These are phyloP conservation scores for Ascosphaera apis DNA, from an alignment of 2,329 filamentous ascomycete species.

Conservation along the genomic window DNA sequence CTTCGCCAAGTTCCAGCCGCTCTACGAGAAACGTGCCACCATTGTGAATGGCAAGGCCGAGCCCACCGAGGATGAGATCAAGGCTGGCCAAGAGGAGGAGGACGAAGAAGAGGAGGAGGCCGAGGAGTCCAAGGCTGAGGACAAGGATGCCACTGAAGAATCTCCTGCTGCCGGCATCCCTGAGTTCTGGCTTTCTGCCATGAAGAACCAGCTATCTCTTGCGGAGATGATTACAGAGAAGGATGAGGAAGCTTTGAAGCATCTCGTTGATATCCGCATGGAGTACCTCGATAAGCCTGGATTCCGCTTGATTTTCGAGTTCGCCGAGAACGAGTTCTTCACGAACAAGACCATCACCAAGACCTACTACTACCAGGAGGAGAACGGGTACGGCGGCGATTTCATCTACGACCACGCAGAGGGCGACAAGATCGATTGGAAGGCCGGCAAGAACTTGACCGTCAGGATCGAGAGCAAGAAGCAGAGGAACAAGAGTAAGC, in stretches of 20 bases:
- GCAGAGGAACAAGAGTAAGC: conserved; percentile 95
- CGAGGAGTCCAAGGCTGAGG: conserved; percentile 19
- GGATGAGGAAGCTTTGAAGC: conserved; percentile 81
- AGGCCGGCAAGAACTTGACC: conserved; percentile 75
- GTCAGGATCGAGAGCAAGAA: conserved; percentile 97
- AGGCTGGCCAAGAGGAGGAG: conserved; percentile 60
- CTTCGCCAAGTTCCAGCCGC: conserved; percentile 92
- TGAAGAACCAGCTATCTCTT: conserved; percentile 97
- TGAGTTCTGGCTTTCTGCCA: conserved; percentile 97
- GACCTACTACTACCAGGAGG: conserved; percentile 97
- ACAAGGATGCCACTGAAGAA: conserved; percentile 14
- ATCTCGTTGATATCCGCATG: conserved; percentile 85
- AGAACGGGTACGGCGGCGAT: conserved; percentile 94
- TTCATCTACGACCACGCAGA: conserved; percentile 99
- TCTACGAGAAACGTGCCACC: conserved; percentile 82
- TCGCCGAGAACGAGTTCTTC: conserved; percentile 88
- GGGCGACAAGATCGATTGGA: conserved; percentile 96
- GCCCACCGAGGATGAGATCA: conserved; percentile 68
- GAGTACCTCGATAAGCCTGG: conserved; percentile 97
- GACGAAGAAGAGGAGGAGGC: conserved; percentile 39
- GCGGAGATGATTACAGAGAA: conserved; percentile 98
- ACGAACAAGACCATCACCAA: conserved; percentile 93
- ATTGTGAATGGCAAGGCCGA: conserved; percentile 78
- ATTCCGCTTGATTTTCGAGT: conserved; percentile 96
- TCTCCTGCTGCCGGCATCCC: conserved; percentile 51